Conservation (phyloP, 2,329 filamentous ascomycete genomes). For the Diaporthe longicolla region DNA sequence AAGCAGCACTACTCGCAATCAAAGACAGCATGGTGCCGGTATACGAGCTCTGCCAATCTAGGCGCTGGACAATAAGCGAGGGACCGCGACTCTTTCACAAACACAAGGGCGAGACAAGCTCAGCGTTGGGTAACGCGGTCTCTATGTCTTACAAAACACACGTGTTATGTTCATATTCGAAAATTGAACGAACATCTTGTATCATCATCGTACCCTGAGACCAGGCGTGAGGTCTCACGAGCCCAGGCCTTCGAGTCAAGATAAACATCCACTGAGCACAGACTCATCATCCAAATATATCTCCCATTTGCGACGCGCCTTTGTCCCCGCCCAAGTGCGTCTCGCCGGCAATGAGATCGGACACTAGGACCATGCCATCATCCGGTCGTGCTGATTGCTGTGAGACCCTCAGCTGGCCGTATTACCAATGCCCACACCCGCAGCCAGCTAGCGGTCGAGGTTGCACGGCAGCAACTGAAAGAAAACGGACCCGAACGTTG, state of each 20-base stretch:
- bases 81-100: not conserved
- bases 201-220: not conserved
- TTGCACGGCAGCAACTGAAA: slow-evolving; percentile 20
- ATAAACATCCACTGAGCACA: not conserved
- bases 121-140: not conserved
- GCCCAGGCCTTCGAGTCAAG: not conserved
- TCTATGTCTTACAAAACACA: slow-evolving; percentile 25
- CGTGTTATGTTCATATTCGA: slow-evolving; percentile 16
- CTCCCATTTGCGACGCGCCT: not conserved
- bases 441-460: not conserved
- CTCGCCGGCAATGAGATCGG: not conserved
- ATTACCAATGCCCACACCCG: not conserved
- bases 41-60: slow-evolving; percentile 12
- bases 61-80: slow-evolving; percentile 27
- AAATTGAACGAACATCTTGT: not conserved
- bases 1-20: not conserved
- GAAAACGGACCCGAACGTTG: slow-evolving; percentile 13
- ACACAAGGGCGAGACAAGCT: slow-evolving; percentile 32
- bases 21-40: not conserved
- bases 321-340: not conserved
- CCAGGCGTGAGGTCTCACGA: not conserved
- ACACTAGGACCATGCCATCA: slow-evolving; percentile 14
- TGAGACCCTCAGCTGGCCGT: not conserved
- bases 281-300: not conserved
- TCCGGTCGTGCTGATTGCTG: slow-evolving; percentile 22